Evolutionary conservation across 371 early-diverging fungal species (phyloP), one percentile per base, ranked within the genome.

Genomic region (Mortierella sp.): DNA sequence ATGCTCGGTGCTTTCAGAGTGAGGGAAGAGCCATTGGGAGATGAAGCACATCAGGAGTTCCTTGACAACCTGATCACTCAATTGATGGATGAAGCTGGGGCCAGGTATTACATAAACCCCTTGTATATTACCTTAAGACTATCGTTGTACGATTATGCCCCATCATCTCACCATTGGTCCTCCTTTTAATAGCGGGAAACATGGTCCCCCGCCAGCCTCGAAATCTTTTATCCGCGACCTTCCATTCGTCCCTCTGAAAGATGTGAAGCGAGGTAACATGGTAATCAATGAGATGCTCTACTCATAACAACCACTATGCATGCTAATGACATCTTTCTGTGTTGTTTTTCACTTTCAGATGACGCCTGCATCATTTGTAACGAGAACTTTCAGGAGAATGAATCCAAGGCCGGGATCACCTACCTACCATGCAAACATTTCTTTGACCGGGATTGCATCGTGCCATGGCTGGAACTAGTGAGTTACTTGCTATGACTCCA

Each of bases 361-460:
- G 67, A 78, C 19, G 72, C 82, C 2, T 93, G 93, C 52, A 78
- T 87, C 6, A 82, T 93, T 21, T 93, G 93, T 66, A 85, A 90
- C 49, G 93, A 92, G 43, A 64, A 78, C 17, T 85, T 87, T 65
- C 54, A 56, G 15, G 56, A 64, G 50, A 64, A 64, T 8, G 68
- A 76, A 23, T 78, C 81, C 19, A 75, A 66, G 28, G 62, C 62
- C 9, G 69, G 72, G 32, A 73, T 83, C 24, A 87, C 87, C 17
- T 53, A 65, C n/a, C 72, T 91, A 39, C 89, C 91, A 0, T 93
- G 93, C 84, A 81, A 79, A 26, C 93, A 93, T 70, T 61, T 80
- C 51, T 93, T 87, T 72, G 92, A 93, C 66, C 64, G 75, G 3
- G 83, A 86, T 12, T 90, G 91, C 70, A 85, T 90, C 42, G 71